Percentiles rank a stretch among this genome's conserved stretches.
Evolutionary conservation across 176 grass and related monocot genomes (phyloP).

Genomic region (Aegilops umbellulata): DNA sequence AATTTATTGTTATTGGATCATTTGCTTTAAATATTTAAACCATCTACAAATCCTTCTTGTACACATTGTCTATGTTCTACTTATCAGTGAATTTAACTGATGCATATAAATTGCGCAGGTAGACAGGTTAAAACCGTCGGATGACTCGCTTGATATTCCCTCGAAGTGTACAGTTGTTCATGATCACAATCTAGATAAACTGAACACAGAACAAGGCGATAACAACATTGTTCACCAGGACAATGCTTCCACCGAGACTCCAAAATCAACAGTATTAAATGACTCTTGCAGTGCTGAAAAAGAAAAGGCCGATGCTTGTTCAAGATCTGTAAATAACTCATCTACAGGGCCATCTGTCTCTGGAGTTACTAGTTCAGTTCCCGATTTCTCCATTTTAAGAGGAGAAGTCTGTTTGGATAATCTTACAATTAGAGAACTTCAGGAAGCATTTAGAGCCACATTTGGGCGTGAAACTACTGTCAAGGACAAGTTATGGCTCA

Average conservation of each 20-base stretch:
- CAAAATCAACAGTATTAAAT: constrained; percentile 60
- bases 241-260: constrained; percentile 54
- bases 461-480: constrained; percentile 95
- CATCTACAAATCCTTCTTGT: neutral
- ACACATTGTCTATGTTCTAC: neutral
- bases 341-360: constrained; percentile 50
- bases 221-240: constrained; percentile 38
- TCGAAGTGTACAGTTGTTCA: constrained; percentile 25
- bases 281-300: constrained; percentile 52
- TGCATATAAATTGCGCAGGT: constrained; percentile 50
- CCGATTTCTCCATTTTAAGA: constrained; percentile 86
- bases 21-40: neutral
- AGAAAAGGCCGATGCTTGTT: constrained; percentile 63
- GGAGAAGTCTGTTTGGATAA: constrained; percentile 84
- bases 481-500: constrained; percentile 99
- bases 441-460: constrained; percentile 87
- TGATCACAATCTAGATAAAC: constrained; percentile 21
- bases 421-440: constrained; percentile 93
- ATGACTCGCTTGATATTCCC: constrained; percentile 47
- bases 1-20: constrained; percentile 6
- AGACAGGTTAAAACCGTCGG: constrained; percentile 36
- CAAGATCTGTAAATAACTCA: constrained; percentile 41
- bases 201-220: constrained; percentile 28
- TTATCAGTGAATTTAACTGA: constrained; percentile 28
- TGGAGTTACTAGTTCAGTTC: constrained; percentile 52